These are phyloP conservation scores for Stephania cephalantha DNA, from an alignment of 164 flowering plant species.

Conservation along the genomic window DNA sequence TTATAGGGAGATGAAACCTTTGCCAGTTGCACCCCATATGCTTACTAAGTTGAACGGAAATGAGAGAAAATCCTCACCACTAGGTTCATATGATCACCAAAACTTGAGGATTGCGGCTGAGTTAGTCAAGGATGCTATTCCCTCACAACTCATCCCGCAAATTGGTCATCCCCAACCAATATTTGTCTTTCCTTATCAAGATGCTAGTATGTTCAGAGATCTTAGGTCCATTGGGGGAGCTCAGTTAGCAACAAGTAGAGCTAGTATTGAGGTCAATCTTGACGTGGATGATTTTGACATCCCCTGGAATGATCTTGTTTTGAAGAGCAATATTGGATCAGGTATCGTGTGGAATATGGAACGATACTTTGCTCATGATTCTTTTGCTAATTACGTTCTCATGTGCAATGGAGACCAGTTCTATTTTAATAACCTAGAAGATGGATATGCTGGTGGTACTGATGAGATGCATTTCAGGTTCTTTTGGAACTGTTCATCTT, in stretches of 20 bases:
- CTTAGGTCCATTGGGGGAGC: conserved; percentile 29
- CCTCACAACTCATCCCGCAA: conserved; percentile 28
- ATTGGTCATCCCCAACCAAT: conserved; percentile 23
- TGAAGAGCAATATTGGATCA: conserved; percentile 90
- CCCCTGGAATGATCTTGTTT: conserved; percentile 83
- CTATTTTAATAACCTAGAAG: not conserved
- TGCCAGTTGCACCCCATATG: conserved; percentile 25
- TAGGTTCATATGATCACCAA: conserved; percentile 22
- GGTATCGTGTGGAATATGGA: conserved; percentile 33
- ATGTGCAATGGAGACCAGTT: not conserved
- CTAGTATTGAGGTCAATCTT: conserved; percentile 42
- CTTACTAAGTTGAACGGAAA: conserved; percentile 22
- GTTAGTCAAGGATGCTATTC: conserved; percentile 23
- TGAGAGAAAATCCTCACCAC: conserved; percentile 23
- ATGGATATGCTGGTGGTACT: not conserved
- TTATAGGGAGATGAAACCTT: conserved; percentile 19
- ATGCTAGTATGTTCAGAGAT: conserved; percentile 27
- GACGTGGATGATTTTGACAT: conserved; percentile 75
- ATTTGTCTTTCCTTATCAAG: conserved; percentile 24
- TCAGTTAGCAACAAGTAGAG: conserved; percentile 26
- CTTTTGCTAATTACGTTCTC: not conserved
- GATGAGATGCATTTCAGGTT: conserved; percentile 49
- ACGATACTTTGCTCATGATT: not conserved
- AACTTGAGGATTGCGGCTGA: conserved; percentile 21
- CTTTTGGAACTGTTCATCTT: conserved; percentile 98